phyloP scores from a whole-genome alignment of 176 grass and related monocot species.

The Oryza nivara region DNA sequence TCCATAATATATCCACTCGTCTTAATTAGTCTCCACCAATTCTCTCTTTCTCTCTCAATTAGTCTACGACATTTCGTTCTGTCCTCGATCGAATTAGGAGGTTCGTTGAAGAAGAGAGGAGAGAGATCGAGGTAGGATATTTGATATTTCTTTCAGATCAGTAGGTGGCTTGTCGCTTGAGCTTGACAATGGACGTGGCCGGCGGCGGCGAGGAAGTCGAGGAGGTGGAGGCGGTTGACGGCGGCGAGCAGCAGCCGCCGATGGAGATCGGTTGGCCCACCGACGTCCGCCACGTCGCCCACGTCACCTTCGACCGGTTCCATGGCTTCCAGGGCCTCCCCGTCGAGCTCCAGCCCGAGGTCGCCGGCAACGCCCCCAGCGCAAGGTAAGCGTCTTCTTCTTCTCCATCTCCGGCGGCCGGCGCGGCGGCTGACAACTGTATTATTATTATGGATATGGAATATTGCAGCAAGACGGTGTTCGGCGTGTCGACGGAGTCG shows the following conservation, averaged over 20 bases:
- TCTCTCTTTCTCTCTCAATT: not conserved
- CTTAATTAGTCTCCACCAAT: not conserved
- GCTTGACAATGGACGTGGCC: not conserved
- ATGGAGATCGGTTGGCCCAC: constrained; percentile 86
- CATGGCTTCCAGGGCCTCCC: constrained; percentile 85
- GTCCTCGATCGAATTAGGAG: not conserved
- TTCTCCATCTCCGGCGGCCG: not conserved
- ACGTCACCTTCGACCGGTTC: constrained; percentile 92
- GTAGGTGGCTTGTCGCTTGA: too few relatives aligned
- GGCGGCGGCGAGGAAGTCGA: constrained; percentile 24
- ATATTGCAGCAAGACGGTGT: constrained; percentile 56
- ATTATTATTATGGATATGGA: too few relatives aligned
- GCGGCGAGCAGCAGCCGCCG: not conserved
- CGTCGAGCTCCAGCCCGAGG: constrained; percentile 64
- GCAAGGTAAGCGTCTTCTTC: constrained; percentile 42
- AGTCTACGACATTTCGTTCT: too few relatives aligned
- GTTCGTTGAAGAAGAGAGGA: too few relatives aligned
- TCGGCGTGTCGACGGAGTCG: constrained; percentile 81
- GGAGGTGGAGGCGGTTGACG: constrained; percentile 1
- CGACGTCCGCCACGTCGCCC: constrained; percentile 77
- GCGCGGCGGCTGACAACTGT: too few relatives aligned
- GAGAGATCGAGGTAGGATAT: too few relatives aligned
- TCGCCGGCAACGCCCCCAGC: constrained; percentile 54
- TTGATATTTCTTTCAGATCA: too few relatives aligned
- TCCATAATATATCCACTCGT: not conserved